These are phyloP conservation scores for Solanum rostratum DNA, from an alignment of 257 asterid genomes.

Conservation along the genomic window DNA sequence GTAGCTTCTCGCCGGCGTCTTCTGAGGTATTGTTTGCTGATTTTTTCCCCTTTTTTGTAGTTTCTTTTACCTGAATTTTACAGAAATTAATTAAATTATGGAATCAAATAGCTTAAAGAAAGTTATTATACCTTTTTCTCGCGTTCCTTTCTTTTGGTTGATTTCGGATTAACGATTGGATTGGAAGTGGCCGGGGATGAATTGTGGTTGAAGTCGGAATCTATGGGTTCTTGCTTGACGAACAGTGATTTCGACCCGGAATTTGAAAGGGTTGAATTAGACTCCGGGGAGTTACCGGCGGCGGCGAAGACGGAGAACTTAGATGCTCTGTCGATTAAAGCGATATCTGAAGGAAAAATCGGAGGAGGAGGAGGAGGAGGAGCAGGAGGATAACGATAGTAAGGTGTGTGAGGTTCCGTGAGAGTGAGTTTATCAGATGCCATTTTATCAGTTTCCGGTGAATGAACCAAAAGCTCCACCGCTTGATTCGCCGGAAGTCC, in stretches of 20 bases:
- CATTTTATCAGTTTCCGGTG: conserved; percentile 5
- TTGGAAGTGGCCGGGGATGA: conserved; percentile 46
- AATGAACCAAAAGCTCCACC: conserved; percentile 63
- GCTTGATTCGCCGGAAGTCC: conserved; percentile 88
- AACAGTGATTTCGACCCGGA: conserved; percentile 18
- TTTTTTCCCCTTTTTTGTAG: conserved; percentile 58
- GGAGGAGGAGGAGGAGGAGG: not conserved
- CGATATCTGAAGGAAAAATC: conserved; percentile 41
- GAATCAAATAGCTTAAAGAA: no score
- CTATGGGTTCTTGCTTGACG: conserved; percentile 70
- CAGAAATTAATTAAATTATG: no score
- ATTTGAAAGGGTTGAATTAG: conserved; percentile 6
- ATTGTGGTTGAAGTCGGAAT: conserved; percentile 43
- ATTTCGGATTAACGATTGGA: conserved; percentile 27
- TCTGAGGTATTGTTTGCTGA: conserved; percentile 31
- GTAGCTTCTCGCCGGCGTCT: conserved; percentile 59
- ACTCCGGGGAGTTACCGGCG: conserved; percentile 27
- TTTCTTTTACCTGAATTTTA: conserved; percentile 41
- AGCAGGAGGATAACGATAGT: not conserved
- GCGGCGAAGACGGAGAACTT: conserved; percentile 51
- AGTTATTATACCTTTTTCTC: conserved; percentile 50
- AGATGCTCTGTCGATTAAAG: conserved; percentile 46
- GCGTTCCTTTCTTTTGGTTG: conserved; percentile 67
- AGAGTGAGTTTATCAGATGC: not conserved
- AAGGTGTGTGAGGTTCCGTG: not conserved